Evolutionary conservation across 305 asterid species (phyloP).

Genomic region (Fraxinus nigra): DNA sequence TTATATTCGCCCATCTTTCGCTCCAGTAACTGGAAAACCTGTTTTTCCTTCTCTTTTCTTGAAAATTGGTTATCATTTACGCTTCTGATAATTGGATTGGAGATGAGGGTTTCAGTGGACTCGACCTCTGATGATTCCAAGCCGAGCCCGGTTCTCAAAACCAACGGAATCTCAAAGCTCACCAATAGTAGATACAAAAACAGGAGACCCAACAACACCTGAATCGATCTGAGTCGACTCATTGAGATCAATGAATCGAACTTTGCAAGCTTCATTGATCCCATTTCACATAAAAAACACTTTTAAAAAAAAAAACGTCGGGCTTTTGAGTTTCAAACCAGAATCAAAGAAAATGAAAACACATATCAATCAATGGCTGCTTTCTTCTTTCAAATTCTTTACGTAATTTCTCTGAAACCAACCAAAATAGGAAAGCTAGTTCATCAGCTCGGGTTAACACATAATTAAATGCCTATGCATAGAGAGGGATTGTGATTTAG

Average conservation of each 20-base stretch:
- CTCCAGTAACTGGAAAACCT: conserved; percentile 26
- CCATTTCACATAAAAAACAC: conserved; percentile 23
- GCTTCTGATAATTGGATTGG: conserved; percentile 31
- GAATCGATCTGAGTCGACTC: conserved; percentile 86
- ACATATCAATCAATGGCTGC: conserved; percentile 21
- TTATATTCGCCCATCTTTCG: conserved; percentile 50
- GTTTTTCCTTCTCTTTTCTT: conserved; percentile 30
- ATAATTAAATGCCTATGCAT: neutral
- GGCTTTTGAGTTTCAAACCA: conserved; percentile 6
- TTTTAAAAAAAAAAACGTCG: neutral
- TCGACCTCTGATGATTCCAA: conserved; percentile 48
- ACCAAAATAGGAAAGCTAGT: conserved; percentile 14
- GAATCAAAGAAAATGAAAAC: neutral
- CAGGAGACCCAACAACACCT: conserved; percentile 55
- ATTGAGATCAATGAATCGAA: conserved; percentile 63
- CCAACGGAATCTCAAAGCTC: conserved; percentile 75
- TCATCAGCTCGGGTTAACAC: conserved; percentile 23
- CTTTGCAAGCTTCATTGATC: conserved; percentile 53
- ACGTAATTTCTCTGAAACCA: neutral
- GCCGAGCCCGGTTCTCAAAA: conserved; percentile 61
- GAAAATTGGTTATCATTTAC: conserved; percentile 36
- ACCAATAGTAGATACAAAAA: conserved; percentile 63
- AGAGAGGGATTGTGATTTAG: neutral
- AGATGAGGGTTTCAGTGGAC: conserved; percentile 29
- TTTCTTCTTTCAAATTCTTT: neutral